These are phyloP conservation scores for Glomus cerebriforme DNA, from an alignment of 192 early-diverging fungal species.

Conservation along the genomic window DNA sequence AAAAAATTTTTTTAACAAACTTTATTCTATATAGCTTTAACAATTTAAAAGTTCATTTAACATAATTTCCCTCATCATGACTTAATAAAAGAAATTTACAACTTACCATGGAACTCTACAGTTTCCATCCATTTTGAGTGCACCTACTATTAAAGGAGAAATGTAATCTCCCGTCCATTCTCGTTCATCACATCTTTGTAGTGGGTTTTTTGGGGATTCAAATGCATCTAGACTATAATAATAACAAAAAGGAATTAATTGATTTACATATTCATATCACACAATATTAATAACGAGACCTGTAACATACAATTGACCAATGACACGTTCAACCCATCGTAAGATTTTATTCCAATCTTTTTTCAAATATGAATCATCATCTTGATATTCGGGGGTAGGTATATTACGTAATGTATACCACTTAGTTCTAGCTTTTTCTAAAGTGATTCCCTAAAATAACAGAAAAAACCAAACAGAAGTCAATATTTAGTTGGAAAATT, in stretches of 20 bases:
- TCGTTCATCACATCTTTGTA: slow-evolving; percentile 23
- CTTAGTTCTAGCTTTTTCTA: slow-evolving; percentile 27
- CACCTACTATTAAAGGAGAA: slow-evolving; percentile 28
- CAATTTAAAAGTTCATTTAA: not conserved
- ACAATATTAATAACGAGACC: not conserved
- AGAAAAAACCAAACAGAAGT: not conserved
- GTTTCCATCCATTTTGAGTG: slow-evolving; percentile 17
- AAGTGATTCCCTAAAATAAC: slow-evolving; percentile 14
- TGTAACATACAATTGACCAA: slow-evolving; percentile 30
- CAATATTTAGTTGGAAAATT: slow-evolving; percentile 26
- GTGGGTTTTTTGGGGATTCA: slow-evolving; percentile 18
- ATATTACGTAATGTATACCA: slow-evolving; percentile 29
- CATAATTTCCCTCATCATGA: not conserved
- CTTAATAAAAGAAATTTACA: not conserved
- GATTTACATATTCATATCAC: not conserved
- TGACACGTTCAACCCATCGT: slow-evolving; percentile 26
- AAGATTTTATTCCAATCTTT: slow-evolving; percentile 26
- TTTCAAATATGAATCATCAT: slow-evolving; percentile 10
- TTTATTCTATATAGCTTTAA: not conserved
- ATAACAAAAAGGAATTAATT: not conserved
- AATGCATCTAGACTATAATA: slow-evolving; percentile 32
- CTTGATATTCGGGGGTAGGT: not conserved
- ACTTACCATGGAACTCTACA: slow-evolving; percentile 28
- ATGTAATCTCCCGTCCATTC: slow-evolving; percentile 27
- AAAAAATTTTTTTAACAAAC: not conserved